These are phyloP conservation scores for Paragyromitra xinjiangensis DNA, from an alignment of 495 filamentous ascomycete species.

Conservation along the genomic window DNA sequence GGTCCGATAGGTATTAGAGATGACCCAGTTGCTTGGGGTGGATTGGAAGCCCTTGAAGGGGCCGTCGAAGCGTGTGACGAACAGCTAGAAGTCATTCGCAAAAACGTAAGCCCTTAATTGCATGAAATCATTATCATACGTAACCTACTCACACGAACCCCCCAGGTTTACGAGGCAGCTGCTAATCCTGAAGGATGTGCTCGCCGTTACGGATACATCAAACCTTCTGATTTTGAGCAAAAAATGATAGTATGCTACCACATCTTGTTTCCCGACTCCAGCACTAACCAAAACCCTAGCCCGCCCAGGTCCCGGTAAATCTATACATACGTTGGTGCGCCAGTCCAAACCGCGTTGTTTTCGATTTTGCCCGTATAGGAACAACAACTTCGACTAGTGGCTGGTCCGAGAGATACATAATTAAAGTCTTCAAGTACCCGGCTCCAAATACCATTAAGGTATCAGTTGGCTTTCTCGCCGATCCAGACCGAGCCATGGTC, in stretches of 20 bases:
- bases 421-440: conserved; percentile 17
- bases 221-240: not conserved
- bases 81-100: conserved; percentile 9
- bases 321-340: not conserved
- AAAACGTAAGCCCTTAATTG: not conserved
- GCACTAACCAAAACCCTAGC: not conserved
- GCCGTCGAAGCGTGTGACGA: not conserved
- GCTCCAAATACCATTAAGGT: conserved; percentile 1
- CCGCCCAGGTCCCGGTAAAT: not conserved
- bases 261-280: not conserved
- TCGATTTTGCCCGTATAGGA: not conserved
- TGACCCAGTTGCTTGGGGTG: not conserved
- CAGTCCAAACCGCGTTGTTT: not conserved
- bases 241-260: not conserved
- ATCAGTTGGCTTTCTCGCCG: not conserved
- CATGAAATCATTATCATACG: not conserved
- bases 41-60: not conserved
- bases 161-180: not conserved
- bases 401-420: not conserved
- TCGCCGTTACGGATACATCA: not conserved
- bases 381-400: not conserved
- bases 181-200: not conserved
- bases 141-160: not conserved
- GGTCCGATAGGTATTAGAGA: not conserved
- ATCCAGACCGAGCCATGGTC: not conserved